A percentile compares a stretch with the other conserved stretches of the same genome.
Conservation (phyloP, 192 early-diverging fungal genomes). For the Tieghemiomyces parasiticus region DNA sequence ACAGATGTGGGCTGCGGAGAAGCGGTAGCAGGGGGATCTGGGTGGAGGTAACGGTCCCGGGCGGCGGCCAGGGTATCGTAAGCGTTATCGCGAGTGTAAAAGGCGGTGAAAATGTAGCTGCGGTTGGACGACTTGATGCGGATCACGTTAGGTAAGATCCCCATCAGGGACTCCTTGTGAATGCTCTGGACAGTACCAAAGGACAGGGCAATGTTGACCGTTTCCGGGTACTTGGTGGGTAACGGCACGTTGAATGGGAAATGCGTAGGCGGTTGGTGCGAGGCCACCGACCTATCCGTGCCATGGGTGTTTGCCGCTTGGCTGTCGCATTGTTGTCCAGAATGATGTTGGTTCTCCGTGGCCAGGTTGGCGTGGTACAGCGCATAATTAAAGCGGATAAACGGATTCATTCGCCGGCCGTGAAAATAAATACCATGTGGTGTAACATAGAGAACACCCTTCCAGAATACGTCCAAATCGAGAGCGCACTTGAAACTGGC, state of each 20-base stretch:
- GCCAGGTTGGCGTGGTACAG: background rate
- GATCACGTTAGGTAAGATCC: slow-evolving; percentile 9
- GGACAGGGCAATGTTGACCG: slow-evolving; percentile 1
- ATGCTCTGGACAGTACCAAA: background rate
- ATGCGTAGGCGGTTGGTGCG: background rate
- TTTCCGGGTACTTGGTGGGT: background rate
- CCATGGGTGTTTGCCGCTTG: background rate
- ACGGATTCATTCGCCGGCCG: slow-evolving; percentile 3
- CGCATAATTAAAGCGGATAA: slow-evolving; percentile 1
- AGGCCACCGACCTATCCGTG: background rate
- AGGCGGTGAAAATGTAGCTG: slow-evolving; percentile 1
- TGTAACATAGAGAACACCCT: background rate
- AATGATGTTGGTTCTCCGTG: background rate
- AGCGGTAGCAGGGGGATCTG: no score
- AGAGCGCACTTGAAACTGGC: slow-evolving; percentile 6
- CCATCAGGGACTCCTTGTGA: slow-evolving; percentile 8
- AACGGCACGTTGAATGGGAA: background rate
- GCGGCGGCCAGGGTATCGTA: background rate
- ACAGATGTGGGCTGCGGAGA: no score
- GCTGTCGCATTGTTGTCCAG: background rate
- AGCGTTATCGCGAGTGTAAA: background rate
- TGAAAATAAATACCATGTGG: slow-evolving; percentile 2
- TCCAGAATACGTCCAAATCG: slow-evolving; percentile 9
- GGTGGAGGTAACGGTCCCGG: background rate
- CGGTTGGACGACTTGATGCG: background rate